phyloP scores from a whole-genome alignment of 78 protist genomes.

The Pigoraptor vietnamica region DNA sequence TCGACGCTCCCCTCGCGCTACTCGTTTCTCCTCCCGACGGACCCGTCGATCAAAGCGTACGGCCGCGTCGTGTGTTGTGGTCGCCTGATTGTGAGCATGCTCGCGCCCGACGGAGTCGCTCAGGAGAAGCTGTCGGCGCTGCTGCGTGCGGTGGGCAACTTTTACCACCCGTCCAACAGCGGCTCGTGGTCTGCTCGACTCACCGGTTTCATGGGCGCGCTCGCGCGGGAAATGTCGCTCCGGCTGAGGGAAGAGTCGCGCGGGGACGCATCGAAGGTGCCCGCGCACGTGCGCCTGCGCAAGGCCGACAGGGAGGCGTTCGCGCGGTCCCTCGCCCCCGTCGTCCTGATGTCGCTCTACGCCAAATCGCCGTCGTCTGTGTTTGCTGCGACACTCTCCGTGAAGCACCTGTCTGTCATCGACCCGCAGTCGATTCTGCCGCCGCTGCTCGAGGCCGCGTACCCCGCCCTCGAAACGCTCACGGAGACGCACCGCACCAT shows the following conservation, averaged over 20 bases:
- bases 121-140: background rate
- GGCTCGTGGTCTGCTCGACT: conserved; percentile 21
- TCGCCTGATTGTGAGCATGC: background rate
- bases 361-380: background rate
- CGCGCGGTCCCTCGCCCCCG: background rate
- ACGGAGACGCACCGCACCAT: conserved; percentile 37
- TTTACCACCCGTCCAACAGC: conserved; percentile 34
- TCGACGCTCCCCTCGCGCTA: background rate
- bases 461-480: conserved; percentile 35
- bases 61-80: background rate
- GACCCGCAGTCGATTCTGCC: conserved; percentile 13
- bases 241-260: background rate
- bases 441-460: conserved; percentile 9
- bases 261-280: background rate
- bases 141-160: conserved; percentile 14
- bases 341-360: background rate
- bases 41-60: background rate
- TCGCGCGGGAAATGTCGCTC: background rate
- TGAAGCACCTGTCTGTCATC: conserved; percentile 18
- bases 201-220: background rate
- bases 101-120: background rate
- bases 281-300: background rate
- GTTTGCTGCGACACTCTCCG: background rate
- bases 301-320: background rate
- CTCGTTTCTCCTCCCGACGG: background rate